Base-by-base conservation (phyloP, 768 basidiomycete genomes). In the Gloeostereum incarnatum region DNA sequence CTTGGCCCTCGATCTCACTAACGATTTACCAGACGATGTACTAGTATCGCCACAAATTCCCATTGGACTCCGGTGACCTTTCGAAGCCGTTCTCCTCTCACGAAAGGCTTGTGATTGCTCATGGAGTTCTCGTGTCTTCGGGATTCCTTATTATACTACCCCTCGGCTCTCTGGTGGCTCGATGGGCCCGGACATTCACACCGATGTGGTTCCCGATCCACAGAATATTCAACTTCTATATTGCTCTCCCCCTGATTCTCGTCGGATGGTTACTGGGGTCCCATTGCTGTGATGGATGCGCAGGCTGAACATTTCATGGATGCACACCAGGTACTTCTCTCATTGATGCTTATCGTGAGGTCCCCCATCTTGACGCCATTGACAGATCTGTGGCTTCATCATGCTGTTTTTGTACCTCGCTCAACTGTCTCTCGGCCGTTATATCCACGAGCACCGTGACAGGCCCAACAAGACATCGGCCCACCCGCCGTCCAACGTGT, bases 141-240 rank as follows among this genome's bases (percentile, higher is more conserved):
- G 78, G 75, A 0, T 76, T 80, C 52, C 56, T 79, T 40, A 54
- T 80, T 17, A 44, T 80, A 25, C 56, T 81, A 1, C 79, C 79
- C 4, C 39, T 65, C 6, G 72, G 75, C 6, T 62, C 67, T 0
- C 56, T 81, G 27, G 50, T 73, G 21, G 77, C 72, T 9, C 68
- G 78, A 16, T 75, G 68, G 61, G 61, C 62, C 13, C 58, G 79
- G 35, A 69, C 71, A 2, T 55, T 71, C 41, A 69, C 67, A 4
- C 52, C 60, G 8, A 58, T 56, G 38, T 81, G 79, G 79, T 69
- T 78, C 54, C 66, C 62, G n/a, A 56, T 58, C 2, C 81, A 83
- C 45, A 64, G 65, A 59, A 49, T 67, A 17, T 49, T 68, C 43
- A 73, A 75, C 41, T 64, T 69, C 47, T 46, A 58, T 6, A 33